These are phyloP conservation scores for Acacia concinna DNA, from an alignment of 331 rosid genomes.

Conservation along the genomic window DNA sequence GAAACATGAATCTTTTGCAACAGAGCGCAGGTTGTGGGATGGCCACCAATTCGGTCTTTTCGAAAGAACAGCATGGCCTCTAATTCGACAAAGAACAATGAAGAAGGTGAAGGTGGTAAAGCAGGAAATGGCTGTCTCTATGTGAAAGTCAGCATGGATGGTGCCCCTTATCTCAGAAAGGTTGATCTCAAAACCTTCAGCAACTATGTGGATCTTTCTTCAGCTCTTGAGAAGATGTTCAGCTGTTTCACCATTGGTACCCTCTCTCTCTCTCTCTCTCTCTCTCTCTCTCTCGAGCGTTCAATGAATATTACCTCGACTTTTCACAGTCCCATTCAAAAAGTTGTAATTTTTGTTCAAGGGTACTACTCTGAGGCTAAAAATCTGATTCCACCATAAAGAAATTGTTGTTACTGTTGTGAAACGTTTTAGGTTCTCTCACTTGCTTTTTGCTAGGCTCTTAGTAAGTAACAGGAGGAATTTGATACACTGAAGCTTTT, in stretches of 20 bases:
- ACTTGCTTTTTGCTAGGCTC: not conserved
- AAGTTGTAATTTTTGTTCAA: no score
- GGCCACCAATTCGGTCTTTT: constrained; percentile 98
- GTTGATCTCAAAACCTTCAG: constrained; percentile 74
- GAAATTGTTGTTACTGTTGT: not conserved
- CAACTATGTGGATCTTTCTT: constrained; percentile 75
- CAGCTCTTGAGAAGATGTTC: constrained; percentile 96
- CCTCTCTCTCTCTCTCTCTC: constrained; percentile 18
- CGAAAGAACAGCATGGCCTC: constrained; percentile 84
- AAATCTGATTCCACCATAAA: not conserved
- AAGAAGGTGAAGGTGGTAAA: constrained; percentile 66
- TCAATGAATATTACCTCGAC: no score
- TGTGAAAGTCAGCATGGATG: constrained; percentile 97
- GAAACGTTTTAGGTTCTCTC: not conserved
- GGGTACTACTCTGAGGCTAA: not conserved
- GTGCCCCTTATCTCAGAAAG: constrained; percentile 96
- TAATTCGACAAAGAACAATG: constrained; percentile 58
- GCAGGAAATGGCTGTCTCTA: constrained; percentile 65
- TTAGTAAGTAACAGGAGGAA: not conserved
- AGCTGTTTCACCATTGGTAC: constrained; percentile 89
- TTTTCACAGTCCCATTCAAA: not conserved
- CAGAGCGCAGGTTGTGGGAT: constrained; percentile 98
- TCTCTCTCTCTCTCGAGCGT: no score
- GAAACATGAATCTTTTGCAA: constrained; percentile 33
- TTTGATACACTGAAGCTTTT: not conserved